A percentile compares a stretch with the other conserved stretches of the same genome.
Evolutionary conservation across 1,139 yeast genomes (phyloP).

Genomic region (Taiozyma onychis): DNA sequence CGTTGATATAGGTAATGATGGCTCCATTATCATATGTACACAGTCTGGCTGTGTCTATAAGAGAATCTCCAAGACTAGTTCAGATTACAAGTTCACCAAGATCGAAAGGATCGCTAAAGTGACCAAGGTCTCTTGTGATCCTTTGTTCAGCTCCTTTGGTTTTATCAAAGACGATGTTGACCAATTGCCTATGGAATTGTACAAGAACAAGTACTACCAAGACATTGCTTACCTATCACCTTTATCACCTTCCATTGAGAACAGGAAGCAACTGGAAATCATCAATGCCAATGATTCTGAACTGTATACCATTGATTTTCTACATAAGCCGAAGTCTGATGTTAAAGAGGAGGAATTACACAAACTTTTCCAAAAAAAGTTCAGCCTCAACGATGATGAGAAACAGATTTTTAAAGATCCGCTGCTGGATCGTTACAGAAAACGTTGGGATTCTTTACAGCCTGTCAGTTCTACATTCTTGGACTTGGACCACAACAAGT

Average conservation of each 20-base stretch:
- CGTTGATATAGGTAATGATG: slow-evolving; percentile 64
- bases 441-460: slow-evolving; percentile 10
- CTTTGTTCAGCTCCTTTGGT: slow-evolving; percentile 61
- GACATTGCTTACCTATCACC: slow-evolving; percentile 52
- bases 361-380: slow-evolving; percentile 7
- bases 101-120: slow-evolving; percentile 49
- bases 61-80: slow-evolving; percentile 31
- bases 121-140: slow-evolving; percentile 59
- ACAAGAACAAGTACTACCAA: slow-evolving; percentile 36
- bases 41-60: slow-evolving; percentile 59
- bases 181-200: slow-evolving; percentile 43
- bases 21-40: slow-evolving; percentile 64
- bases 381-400: slow-evolving; percentile 1
- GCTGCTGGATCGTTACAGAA: slow-evolving; percentile 3
- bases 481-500: background rate
- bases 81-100: slow-evolving; percentile 46
- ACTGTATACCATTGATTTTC: slow-evolving; percentile 10
- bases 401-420: slow-evolving; percentile 5
- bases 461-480: slow-evolving; percentile 10
- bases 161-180: slow-evolving; percentile 62
- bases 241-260: slow-evolving; percentile 22
- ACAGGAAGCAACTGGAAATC: slow-evolving; percentile 16
- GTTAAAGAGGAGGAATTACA: slow-evolving; percentile 14
- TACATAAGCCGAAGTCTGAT: slow-evolving; percentile 14
- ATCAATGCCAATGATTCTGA: slow-evolving; percentile 7